Base-by-base conservation (phyloP, 208 protist species). In the Crithidia thermophila region DNA sequence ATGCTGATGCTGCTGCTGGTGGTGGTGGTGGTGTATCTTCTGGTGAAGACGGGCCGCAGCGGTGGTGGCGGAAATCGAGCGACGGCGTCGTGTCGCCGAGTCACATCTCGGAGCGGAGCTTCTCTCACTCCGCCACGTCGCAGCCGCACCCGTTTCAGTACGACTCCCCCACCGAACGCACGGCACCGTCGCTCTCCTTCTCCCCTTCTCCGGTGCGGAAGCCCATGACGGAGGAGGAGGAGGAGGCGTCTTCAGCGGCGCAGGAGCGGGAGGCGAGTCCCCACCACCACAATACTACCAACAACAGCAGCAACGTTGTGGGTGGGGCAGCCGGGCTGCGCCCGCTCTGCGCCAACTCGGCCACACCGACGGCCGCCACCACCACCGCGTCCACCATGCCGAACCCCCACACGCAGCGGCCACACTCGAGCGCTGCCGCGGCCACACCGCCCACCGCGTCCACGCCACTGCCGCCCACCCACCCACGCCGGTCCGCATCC, bases 401-500 rank as follows among this genome's bases (percentile, higher is more conserved):
- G 21, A 50, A 64, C 36, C 50, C 61, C 3, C 47, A 57, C 60
- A 57, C 37, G 33, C 47, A 53, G 50, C 53, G 40, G 45, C 53
- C 33, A 28, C 30, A 13, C 23, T 46, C 51, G 4, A 47, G 8
- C 33, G 55, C 33, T 6, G 28, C 33, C 28, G 31, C 59, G 0
- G 30, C 52, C 33, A 28, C 59, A 13, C 27, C n/a, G 3, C 3
- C 28, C 14, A 37, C 42, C n/a, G 39, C 47, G 23, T 23, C 60
- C 2, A 43, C 60, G 20, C 68, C 45, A 14, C 61, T 69, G 33
- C 69, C 69, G 8, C 69, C 60, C 0, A 46, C 69, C 10, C 69
- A 75, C 23, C 69, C 69, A 20, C 42, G 53, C 23, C 61, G 69
- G n/a, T 75, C 69, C 14, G 58, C 43, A 6, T 75, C 69, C 10